These are phyloP conservation scores for Yamadazyma insecticola DNA, from an alignment of 805 yeast genomes.

Conservation along the genomic window DNA sequence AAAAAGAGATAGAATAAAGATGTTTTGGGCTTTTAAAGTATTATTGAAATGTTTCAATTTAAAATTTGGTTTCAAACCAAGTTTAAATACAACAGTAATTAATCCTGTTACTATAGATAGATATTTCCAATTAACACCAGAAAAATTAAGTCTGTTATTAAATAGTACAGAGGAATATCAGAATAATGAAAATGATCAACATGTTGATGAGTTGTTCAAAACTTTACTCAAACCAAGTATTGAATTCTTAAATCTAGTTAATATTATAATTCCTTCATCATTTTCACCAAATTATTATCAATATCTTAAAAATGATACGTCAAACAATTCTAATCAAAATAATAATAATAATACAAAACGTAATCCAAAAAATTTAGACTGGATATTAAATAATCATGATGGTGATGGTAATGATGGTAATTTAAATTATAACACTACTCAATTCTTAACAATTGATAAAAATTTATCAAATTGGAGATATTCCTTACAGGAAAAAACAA, in stretches of 20 bases:
- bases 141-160: constrained; percentile 32
- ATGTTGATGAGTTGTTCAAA: constrained; percentile 28
- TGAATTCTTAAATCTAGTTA: constrained; percentile 39
- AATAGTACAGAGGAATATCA: constrained; percentile 3
- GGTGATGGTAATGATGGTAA: constrained; percentile 47
- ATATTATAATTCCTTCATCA: constrained; percentile 42
- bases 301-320: constrained; percentile 28
- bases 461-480: constrained; percentile 39
- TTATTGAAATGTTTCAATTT: constrained; percentile 38
- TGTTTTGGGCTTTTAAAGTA: constrained; percentile 45
- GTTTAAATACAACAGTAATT: constrained; percentile 42
- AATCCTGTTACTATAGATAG: constrained; percentile 44
- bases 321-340: not conserved
- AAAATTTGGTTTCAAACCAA: constrained; percentile 44
- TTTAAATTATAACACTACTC: constrained; percentile 40
- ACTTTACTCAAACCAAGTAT: constrained; percentile 37
- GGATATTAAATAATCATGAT: constrained; percentile 43
- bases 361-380: constrained; percentile 28
- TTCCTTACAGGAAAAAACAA: constrained; percentile 25
- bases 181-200: constrained; percentile 14
- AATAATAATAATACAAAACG: constrained; percentile 14
- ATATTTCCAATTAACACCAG: constrained; percentile 42
- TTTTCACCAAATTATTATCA: constrained; percentile 44
- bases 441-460: constrained; percentile 38
- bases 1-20: constrained; percentile 34